Evolutionary conservation across 306 rosid genomes (phyloP), one percentile per base, ranked within the genome.

Genomic region (Fagus crenata): DNA sequence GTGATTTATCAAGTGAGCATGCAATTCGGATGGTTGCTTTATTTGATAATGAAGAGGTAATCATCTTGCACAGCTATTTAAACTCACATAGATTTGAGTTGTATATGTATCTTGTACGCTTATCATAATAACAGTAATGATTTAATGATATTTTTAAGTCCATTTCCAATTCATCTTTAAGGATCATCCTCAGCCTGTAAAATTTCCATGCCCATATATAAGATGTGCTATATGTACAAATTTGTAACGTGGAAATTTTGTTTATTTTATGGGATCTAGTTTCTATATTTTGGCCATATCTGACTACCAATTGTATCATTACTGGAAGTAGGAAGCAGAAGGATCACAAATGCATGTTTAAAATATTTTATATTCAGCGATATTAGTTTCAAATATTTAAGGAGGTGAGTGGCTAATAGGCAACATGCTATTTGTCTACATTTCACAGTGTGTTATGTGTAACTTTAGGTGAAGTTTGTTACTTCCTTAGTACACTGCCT

Each of bases 11-110:
- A 73, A 86, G 75, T 61, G 97, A 90, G 65, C 91, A 88, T 39
- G 88, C 93, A 60, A 81, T 95, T 75, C 90, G 97, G 51, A 95
- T 95, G 98, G 96, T 92, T 86, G 98, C 98, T 77, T 87, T 95
- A 78, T 95, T 95, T 90, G 98, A 95, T 85, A 95, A 92, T 70
- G 98, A 95, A 75, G 98, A 95, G 98, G 98, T 95, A 87, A 77
- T 80, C 43, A 67, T 83, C 77, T 68, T 74, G 40, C 55, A 35
- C 42, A 69, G 77, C 22, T 80, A 73, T 41, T 12, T 51, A 11
- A 60, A 40, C 7, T 69, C 17, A n/a, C 58, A 12, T 73, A 17
- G 71, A 67, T 46, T 67, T 6, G 12, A 67, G 28, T 67, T 67
- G 7, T 67, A 7, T n/a, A 39, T 39, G 13, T 67, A 67, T 67